Evolutionary conservation across 2,329 filamentous ascomycete species (phyloP).

Genomic region (Microcyclosporella mali): DNA sequence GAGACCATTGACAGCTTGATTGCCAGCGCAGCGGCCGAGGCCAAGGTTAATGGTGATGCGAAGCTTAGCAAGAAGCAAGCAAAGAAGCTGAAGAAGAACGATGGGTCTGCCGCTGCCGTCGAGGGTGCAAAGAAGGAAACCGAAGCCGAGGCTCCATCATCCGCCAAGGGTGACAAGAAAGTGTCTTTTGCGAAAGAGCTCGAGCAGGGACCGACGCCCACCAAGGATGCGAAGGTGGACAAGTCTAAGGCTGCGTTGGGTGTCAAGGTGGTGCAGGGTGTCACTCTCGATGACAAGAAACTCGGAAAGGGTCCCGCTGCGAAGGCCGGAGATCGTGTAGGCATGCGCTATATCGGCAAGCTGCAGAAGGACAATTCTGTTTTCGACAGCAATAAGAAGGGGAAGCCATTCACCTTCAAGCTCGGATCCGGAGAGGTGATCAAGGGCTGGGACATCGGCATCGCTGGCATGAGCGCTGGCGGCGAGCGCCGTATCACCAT

Average conservation of each 20-base stretch:
- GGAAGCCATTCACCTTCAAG: slow-evolving; percentile 95
- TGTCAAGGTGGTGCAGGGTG: slow-evolving; percentile 76
- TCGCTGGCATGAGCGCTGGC: slow-evolving; percentile 85
- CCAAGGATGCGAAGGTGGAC: slow-evolving; percentile 43
- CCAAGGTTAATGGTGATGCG: slow-evolving; percentile 52
- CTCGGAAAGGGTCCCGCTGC: slow-evolving; percentile 73
- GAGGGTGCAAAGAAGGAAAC: slow-evolving; percentile 47
- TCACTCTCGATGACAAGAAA: slow-evolving; percentile 95
- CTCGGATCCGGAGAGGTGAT: slow-evolving; percentile 92
- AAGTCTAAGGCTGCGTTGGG: slow-evolving; percentile 52
- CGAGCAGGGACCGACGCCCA: slow-evolving; percentile 86
- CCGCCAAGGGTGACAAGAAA: slow-evolving; percentile 74
- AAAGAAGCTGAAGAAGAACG: slow-evolving; percentile 99
- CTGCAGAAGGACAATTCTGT: slow-evolving; percentile 80
- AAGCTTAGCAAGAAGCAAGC: slow-evolving; percentile 93
- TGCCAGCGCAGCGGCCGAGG: slow-evolving; percentile 57
- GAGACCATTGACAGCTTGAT: slow-evolving; percentile 78
- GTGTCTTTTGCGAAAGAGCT: slow-evolving; percentile 99
- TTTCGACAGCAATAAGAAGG: slow-evolving; percentile 98
- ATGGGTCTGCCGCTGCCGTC: slow-evolving; percentile 63
- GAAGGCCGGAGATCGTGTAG: slow-evolving; percentile 84
- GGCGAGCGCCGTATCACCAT: slow-evolving; percentile 91
- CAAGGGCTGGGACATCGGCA: slow-evolving; percentile 96
- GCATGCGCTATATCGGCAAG: slow-evolving; percentile 98
- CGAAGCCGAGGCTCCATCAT: slow-evolving; percentile 42